A percentile compares a stretch with the other conserved stretches of the same genome.
These are phyloP conservation scores for Metschnikowia dekortorum DNA, from an alignment of 805 yeast genomes.

Conservation along the genomic window DNA sequence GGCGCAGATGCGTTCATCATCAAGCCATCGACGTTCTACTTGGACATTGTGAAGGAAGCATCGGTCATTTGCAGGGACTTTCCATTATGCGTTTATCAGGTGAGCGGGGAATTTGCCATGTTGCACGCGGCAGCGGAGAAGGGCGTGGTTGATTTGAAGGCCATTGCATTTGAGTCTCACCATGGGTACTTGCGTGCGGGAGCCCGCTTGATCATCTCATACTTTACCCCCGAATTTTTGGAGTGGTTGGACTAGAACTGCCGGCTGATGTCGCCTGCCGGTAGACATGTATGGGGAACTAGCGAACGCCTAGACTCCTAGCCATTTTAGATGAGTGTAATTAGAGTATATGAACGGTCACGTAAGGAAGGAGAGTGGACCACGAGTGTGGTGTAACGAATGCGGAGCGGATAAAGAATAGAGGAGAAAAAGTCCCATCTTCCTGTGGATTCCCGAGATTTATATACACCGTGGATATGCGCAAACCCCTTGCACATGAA, in stretches of 20 bases:
- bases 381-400: too few relatives aligned
- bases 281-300: too few relatives aligned
- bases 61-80: slow-evolving; percentile 73
- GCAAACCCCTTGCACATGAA: neutral
- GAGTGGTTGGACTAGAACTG: slow-evolving; percentile 63
- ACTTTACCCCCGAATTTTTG: slow-evolving; percentile 92
- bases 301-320: neutral
- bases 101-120: slow-evolving; percentile 97
- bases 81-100: slow-evolving; percentile 94
- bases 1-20: slow-evolving; percentile 96
- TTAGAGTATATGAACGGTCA: too few relatives aligned
- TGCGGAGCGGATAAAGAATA: too few relatives aligned
- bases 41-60: slow-evolving; percentile 89
- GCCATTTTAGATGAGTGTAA: neutral
- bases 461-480: too few relatives aligned
- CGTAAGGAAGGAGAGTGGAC: too few relatives aligned
- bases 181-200: slow-evolving; percentile 94
- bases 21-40: slow-evolving; percentile 92
- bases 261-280: too few relatives aligned
- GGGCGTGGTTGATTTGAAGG: slow-evolving; percentile 83
- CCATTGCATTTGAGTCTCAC: slow-evolving; percentile 80
- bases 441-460: too few relatives aligned
- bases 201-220: slow-evolving; percentile 84
- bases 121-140: slow-evolving; percentile 97
- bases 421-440: too few relatives aligned